phyloP scores from a whole-genome alignment of 2,329 filamentous ascomycete species.

The Calonectria multiphialidica region DNA sequence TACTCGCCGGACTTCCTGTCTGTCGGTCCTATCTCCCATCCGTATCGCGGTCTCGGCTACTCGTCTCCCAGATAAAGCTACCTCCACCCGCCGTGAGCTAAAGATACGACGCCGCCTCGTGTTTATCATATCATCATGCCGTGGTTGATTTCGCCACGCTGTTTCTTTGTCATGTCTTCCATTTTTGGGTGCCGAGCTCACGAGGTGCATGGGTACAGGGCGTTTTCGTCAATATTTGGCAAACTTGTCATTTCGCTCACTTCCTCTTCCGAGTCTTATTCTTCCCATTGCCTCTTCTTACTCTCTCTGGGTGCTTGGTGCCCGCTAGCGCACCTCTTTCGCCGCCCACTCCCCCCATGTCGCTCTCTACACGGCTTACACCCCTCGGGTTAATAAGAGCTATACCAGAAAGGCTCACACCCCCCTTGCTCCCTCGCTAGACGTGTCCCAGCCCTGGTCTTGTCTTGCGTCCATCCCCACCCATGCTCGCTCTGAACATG shows the following conservation, averaged over 20 bases:
- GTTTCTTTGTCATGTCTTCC: conserved; percentile 5
- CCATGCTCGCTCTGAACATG: conserved; percentile 12
- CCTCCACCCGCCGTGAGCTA: background rate
- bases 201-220: background rate
- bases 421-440: conserved; percentile 7
- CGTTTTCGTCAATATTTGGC: background rate
- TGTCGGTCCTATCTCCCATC: background rate
- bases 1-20: background rate
- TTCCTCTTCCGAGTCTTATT: conserved; percentile 10
- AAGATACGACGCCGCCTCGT: conserved; percentile 12
- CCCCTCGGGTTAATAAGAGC: background rate
- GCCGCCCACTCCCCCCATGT: background rate
- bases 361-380: background rate
- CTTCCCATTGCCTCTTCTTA: conserved; percentile 4
- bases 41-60: background rate
- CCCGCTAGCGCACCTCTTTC: background rate
- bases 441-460: conserved; percentile 16
- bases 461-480: conserved; percentile 22
- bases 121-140: conserved; percentile 11
- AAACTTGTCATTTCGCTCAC: conserved; percentile 2
- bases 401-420: background rate
- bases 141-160: conserved; percentile 1
- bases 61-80: background rate
- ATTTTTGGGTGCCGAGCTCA: background rate
- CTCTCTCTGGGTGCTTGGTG: background rate